Conservation (phyloP, 192 early-diverging fungal species). For the Umbelopsis vinacea region DNA sequence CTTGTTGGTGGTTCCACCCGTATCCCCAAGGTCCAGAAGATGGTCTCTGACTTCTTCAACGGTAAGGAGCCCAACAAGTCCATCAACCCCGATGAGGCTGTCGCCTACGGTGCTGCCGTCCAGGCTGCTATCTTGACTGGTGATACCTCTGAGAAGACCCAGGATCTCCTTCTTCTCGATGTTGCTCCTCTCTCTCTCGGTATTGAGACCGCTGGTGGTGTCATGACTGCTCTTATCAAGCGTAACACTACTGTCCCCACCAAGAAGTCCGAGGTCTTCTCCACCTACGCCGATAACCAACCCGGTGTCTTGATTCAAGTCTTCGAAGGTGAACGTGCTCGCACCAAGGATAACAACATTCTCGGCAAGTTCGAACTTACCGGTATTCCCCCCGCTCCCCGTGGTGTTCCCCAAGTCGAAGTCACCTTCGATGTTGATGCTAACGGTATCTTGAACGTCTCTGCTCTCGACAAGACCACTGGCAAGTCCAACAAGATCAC, state of each 20-base stretch:
- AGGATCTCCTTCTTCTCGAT: conserved; percentile 91
- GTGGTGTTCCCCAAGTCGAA: conserved; percentile 97
- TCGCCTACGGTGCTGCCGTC: conserved; percentile 96
- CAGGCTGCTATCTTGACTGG: conserved; percentile 95
- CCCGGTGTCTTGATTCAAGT: conserved; percentile 95
- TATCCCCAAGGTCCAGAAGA: conserved; percentile 99
- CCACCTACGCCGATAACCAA: conserved; percentile 97
- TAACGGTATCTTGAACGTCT: conserved; percentile 97
- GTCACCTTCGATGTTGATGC: conserved; percentile 97
- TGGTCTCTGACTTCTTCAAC: conserved; percentile 96
- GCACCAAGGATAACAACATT: conserved; percentile 98
- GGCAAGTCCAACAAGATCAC: conserved; percentile 96
- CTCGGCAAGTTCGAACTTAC: conserved; percentile 98
- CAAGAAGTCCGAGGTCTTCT: conserved; percentile 97
- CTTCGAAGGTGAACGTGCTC: conserved; percentile 96
- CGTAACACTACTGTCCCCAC: conserved; percentile 94
- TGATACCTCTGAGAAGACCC: conserved; percentile 93
- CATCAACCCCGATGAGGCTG: conserved; percentile 97
- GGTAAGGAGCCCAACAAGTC: conserved; percentile 99
- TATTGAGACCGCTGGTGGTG: conserved; percentile 96
- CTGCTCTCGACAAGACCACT: conserved; percentile 93
- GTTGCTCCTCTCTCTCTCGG: conserved; percentile 94
- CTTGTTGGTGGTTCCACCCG: conserved; percentile 98
- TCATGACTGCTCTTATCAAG: conserved; percentile 94
- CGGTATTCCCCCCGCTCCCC: conserved; percentile 95